Conservation (phyloP, 139 green algal genomes). For the Chlorella ohadii region DNA sequence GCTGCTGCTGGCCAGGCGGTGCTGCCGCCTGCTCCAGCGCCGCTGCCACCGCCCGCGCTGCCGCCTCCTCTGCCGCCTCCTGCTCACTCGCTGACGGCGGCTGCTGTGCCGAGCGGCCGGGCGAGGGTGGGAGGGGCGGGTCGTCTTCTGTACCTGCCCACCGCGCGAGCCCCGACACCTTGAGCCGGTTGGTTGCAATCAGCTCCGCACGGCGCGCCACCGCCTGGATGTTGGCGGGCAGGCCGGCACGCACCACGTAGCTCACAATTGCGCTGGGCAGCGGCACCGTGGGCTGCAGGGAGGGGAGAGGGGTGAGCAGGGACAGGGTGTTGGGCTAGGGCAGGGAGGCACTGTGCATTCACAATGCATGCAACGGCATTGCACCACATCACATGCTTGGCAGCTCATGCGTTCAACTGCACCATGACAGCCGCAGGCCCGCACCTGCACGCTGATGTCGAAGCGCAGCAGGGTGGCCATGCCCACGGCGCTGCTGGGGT, state of each 20-base stretch:
- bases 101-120: background rate
- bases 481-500: constrained; percentile 25
- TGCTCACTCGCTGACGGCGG: constrained; percentile 1
- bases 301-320: background rate
- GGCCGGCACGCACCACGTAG: constrained; percentile 55
- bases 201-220: constrained; percentile 51
- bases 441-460: constrained; percentile 45
- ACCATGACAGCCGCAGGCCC: no score
- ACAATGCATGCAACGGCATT: no score
- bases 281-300: constrained; percentile 41
- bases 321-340: no score
- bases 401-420: no score
- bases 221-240: constrained; percentile 63
- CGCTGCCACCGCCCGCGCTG: background rate
- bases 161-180: constrained; percentile 27
- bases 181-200: constrained; percentile 20
- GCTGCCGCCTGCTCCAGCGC: background rate
- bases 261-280: constrained; percentile 54
- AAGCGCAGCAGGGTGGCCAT: constrained; percentile 57
- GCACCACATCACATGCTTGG: no score
- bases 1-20: constrained; percentile 12
- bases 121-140: constrained; percentile 17
- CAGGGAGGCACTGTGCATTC: no score
- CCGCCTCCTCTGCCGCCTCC: constrained; percentile 21
- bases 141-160: constrained; percentile 49